Evolutionary conservation across 768 basidiomycete species (phyloP).

Genomic region (Rhizopogon vesiculosus): DNA sequence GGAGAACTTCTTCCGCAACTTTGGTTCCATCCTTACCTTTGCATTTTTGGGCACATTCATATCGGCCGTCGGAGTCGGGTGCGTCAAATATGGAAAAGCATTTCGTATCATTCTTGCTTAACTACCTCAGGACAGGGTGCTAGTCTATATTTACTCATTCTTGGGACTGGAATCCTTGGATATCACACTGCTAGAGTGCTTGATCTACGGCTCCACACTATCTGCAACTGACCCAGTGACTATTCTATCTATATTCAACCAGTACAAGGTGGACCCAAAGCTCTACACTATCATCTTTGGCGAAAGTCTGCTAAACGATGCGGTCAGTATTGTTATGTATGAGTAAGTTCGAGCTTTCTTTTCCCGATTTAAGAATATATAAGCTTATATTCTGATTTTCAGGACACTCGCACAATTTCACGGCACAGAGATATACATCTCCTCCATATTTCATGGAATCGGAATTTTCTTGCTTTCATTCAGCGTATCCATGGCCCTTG

Average conservation of each 20-base stretch:
- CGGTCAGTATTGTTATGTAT: constrained; percentile 99
- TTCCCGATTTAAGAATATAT: background rate
- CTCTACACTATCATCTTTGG: constrained; percentile 97
- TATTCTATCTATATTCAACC: constrained; percentile 96
- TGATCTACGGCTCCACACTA: constrained; percentile 94
- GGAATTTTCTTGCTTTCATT: constrained; percentile 97
- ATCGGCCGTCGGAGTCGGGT: constrained; percentile 95
- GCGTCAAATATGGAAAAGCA: constrained; percentile 24
- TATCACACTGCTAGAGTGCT: constrained; percentile 84
- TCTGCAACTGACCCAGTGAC: constrained; percentile 98
- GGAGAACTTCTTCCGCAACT: constrained; percentile 99
- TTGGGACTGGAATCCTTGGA: constrained; percentile 88
- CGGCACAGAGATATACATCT: constrained; percentile 79
- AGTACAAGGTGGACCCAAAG: constrained; percentile 98
- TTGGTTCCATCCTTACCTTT: constrained; percentile 91
- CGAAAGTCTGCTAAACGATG: constrained; percentile 95
- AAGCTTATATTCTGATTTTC: constrained; percentile 3
- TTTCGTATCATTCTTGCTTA: constrained; percentile 27
- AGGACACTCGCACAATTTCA: constrained; percentile 93
- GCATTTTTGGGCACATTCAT: constrained; percentile 96
- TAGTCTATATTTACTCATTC: constrained; percentile 93
- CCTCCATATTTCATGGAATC: constrained; percentile 91
- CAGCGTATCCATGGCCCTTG: constrained; percentile 90
- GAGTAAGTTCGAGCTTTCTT: constrained; percentile 62
- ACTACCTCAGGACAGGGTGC: constrained; percentile 62